phyloP scores from a whole-genome alignment of 2,329 filamentous ascomycete genomes.

The Triangularia verruculosa region DNA sequence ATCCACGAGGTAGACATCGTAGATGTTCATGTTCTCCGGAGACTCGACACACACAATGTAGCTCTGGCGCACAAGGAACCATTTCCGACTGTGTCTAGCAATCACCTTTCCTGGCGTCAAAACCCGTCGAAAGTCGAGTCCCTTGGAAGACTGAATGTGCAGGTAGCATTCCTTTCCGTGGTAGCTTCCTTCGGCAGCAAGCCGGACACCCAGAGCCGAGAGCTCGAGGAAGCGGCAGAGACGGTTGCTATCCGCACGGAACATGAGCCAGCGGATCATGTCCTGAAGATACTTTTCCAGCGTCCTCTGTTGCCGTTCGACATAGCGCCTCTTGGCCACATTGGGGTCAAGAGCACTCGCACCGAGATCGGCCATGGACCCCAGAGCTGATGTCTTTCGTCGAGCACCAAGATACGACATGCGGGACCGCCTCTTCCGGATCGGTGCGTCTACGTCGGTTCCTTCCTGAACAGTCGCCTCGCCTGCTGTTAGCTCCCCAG shows the following conservation, averaged over 20 bases:
- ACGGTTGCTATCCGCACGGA: constrained; percentile 90
- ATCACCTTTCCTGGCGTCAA: constrained; percentile 76
- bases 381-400: constrained; percentile 50
- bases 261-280: constrained; percentile 96
- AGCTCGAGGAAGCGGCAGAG: constrained; percentile 94
- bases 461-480: constrained; percentile 46
- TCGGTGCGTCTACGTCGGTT: constrained; percentile 60
- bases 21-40: constrained; percentile 97
- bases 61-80: constrained; percentile 97
- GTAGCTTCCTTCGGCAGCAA: constrained; percentile 93
- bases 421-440: constrained; percentile 49
- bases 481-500: constrained; percentile 41
- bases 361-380: constrained; percentile 39
- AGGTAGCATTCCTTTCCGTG: constrained; percentile 96
- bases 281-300: constrained; percentile 88
- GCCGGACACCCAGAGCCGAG: constrained; percentile 86
- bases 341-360: constrained; percentile 54
- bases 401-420: constrained; percentile 51
- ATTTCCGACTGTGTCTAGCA: constrained; percentile 83
- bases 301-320: constrained; percentile 78
- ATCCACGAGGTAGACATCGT: constrained; percentile 97
- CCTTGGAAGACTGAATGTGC: constrained; percentile 87
- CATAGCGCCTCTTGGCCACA: constrained; percentile 60
- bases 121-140: constrained; percentile 78
- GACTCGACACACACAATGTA: constrained; percentile 99